Evolutionary conservation across 345 rosid genomes (phyloP).

Genomic region (Erysimum cheiranthoides): DNA sequence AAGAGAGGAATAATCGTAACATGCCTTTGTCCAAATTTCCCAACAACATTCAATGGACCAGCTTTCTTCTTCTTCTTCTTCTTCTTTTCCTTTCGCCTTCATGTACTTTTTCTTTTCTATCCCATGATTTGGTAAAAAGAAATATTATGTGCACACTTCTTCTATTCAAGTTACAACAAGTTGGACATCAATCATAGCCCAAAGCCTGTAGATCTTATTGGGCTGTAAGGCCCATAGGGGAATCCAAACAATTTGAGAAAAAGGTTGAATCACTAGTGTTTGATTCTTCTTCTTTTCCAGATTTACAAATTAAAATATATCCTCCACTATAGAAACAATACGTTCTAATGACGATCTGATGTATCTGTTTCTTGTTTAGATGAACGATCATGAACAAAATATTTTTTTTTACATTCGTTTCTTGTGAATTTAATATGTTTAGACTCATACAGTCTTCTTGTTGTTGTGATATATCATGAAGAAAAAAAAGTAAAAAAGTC

Average conservation of each 20-base stretch:
- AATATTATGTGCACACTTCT: neutral
- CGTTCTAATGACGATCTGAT: too few relatives aligned
- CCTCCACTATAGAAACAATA: neutral
- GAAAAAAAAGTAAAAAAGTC: too few relatives aligned
- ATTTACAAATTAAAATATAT: neutral
- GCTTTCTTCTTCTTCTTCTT: conserved; percentile 29
- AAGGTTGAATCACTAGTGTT: neutral
- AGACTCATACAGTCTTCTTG: too few relatives aligned
- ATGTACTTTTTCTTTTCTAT: neutral
- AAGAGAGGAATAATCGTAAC: conserved; percentile 26
- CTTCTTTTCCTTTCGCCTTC: neutral
- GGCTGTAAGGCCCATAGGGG: conserved; percentile 6
- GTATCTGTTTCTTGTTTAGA: neutral
- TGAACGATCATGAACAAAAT: neutral
- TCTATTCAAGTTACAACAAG: conserved; percentile 2
- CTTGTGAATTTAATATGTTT: too few relatives aligned
- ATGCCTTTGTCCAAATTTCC: conserved; percentile 16
- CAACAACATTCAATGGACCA: conserved; percentile 33
- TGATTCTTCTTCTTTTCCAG: neutral
- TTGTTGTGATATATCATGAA: too few relatives aligned
- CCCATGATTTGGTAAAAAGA: conserved; percentile 3
- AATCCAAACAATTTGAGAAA: neutral
- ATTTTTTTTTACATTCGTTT: too few relatives aligned
- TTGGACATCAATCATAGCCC: neutral
- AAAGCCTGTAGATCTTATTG: neutral